Evolutionary conservation across 2,329 filamentous ascomycete species (phyloP).

Genomic region (Pseudocercospora cruenta): DNA sequence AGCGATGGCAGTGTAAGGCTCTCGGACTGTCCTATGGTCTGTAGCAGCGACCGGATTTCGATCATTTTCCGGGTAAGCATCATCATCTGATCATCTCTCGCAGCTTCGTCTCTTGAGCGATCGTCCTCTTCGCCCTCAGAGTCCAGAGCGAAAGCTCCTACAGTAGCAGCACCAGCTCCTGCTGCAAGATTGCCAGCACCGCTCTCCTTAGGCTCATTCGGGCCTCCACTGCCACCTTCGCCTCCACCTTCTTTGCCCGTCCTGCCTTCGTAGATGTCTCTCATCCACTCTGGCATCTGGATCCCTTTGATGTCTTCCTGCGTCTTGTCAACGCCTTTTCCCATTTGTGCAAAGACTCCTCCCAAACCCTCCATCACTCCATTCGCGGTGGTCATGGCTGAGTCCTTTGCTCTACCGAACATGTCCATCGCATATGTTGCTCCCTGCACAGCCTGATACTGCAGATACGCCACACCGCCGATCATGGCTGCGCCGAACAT

Average conservation of each 20-base stretch:
- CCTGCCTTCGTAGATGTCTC: conserved; percentile 58
- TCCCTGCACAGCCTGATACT: conserved; percentile 88
- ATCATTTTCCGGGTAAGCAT: conserved; percentile 99
- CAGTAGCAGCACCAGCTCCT: conserved; percentile 70
- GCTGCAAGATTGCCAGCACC: conserved; percentile 58
- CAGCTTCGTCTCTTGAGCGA: conserved; percentile 65
- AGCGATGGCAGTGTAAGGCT: conserved; percentile 90
- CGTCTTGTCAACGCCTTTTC: conserved; percentile 78
- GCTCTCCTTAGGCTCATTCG: conserved; percentile 44
- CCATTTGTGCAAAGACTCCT: conserved; percentile 77
- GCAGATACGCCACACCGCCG: conserved; percentile 85
- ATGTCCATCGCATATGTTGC: conserved; percentile 78
- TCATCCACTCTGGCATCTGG: conserved; percentile 74
- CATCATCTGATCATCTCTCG: conserved; percentile 99
- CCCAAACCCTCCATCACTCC: conserved; percentile 72
- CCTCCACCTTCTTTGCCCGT: conserved; percentile 36
- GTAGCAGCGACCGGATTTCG: conserved; percentile 89
- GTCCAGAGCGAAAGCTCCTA: conserved; percentile 78
- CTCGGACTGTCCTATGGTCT: conserved; percentile 88
- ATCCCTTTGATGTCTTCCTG: conserved; percentile 61
- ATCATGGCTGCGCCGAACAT: conserved; percentile 89
- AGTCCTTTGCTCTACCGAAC: conserved; percentile 72
- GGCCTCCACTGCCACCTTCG: conserved; percentile 41
- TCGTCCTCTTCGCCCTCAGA: conserved; percentile 66
- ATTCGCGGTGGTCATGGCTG: conserved; percentile 69